These are phyloP conservation scores for Pleurotus tuber-regium DNA, from an alignment of 768 basidiomycete genomes.

Conservation along the genomic window DNA sequence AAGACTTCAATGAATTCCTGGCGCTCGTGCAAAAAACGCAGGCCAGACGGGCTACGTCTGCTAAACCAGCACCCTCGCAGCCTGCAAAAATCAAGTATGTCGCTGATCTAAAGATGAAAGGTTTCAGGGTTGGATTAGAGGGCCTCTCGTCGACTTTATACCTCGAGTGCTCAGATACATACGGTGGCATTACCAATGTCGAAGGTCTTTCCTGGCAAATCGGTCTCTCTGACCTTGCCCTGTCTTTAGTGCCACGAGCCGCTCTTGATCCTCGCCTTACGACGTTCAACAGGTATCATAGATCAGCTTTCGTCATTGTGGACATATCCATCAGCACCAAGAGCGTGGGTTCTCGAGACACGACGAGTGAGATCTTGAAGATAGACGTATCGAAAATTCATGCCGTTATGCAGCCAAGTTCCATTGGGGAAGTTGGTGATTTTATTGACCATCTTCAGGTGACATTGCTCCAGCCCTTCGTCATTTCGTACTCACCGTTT, in stretches of 20 bases:
- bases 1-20: constrained; percentile 82
- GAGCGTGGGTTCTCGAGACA: constrained; percentile 21
- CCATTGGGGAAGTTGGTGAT: constrained; percentile 87
- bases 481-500: neutral
- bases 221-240: constrained; percentile 67
- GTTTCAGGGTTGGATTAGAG: constrained; percentile 79
- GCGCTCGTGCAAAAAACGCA: constrained; percentile 63
- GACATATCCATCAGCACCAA: constrained; percentile 55
- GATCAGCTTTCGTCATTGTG: constrained; percentile 81
- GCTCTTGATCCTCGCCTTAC: constrained; percentile 29
- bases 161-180: constrained; percentile 73
- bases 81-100: constrained; percentile 34
- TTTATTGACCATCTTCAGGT: constrained; percentile 86
- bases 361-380: constrained; percentile 36
- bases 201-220: constrained; percentile 61
- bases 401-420: constrained; percentile 93
- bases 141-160: constrained; percentile 70
- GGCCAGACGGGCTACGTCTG: constrained; percentile 18
- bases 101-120: constrained; percentile 65
- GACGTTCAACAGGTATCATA: constrained; percentile 55
- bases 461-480: too few relatives aligned
- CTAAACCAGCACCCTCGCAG: constrained; percentile 18
- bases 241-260: constrained; percentile 76
- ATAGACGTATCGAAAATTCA: constrained; percentile 74
- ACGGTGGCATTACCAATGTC: constrained; percentile 54